These are phyloP conservation scores for Chondrus crispus DNA, from an alignment of 23 red algal species.

Conservation along the genomic window DNA sequence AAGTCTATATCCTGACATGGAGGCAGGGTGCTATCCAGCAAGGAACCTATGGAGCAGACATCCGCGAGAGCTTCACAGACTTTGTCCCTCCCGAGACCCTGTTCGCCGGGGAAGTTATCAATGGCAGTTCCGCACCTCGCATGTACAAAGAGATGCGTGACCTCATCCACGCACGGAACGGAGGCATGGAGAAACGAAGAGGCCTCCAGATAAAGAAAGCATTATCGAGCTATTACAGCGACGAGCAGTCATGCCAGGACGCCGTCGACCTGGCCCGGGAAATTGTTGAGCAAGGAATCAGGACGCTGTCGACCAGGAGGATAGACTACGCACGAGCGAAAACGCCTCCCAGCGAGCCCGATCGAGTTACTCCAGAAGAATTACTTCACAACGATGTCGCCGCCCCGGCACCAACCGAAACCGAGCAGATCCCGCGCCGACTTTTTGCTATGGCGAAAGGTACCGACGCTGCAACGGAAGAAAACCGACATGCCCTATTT, in stretches of 20 bases:
- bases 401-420: no score
- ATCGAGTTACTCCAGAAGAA: no score
- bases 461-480: no score
- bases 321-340: no score
- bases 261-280: no score
- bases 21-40: neutral
- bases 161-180: neutral
- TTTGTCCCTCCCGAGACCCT: neutral
- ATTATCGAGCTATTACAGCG: neutral
- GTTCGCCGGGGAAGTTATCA: neutral
- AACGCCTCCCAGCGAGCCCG: no score
- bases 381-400: no score
- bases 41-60: neutral
- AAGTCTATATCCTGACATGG: neutral
- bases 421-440: no score
- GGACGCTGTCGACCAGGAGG: neutral
- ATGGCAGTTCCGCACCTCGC: neutral
- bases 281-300: no score
- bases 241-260: no score
- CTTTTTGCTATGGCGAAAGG: no score
- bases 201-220: neutral
- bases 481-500: no score
- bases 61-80: neutral
- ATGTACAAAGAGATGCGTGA: neutral
- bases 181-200: neutral